phyloP scores from a whole-genome alignment of 2,329 filamentous ascomycete genomes.

The Trichoderma polysporum region DNA sequence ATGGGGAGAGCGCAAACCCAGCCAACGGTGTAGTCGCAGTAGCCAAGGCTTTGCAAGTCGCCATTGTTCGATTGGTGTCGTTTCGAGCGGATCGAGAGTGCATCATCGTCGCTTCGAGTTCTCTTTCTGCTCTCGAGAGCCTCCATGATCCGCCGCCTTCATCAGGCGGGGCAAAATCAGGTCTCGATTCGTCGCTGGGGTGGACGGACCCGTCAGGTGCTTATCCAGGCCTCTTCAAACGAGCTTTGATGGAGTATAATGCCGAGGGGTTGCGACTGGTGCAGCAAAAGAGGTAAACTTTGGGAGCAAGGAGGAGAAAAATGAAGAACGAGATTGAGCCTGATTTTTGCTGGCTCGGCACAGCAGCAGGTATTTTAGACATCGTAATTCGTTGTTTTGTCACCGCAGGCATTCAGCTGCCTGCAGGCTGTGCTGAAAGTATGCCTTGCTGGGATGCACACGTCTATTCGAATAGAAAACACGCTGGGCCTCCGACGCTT shows the following conservation, averaged over 20 bases:
- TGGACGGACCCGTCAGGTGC: background rate
- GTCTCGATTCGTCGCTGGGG: background rate
- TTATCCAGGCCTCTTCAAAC: background rate
- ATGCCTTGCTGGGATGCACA: background rate
- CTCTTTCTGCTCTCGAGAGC: background rate
- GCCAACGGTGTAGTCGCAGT: slow-evolving; percentile 26
- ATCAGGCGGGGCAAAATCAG: background rate
- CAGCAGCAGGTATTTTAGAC: background rate
- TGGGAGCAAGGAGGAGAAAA: background rate
- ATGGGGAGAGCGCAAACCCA: slow-evolving; percentile 35
- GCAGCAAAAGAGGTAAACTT: background rate
- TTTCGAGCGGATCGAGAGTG: background rate
- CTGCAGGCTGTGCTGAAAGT: background rate
- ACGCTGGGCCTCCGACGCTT: background rate
- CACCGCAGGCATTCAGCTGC: background rate
- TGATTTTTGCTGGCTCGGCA: background rate
- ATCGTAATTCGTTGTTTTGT: background rate
- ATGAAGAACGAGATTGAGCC: background rate
- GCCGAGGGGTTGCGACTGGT: background rate
- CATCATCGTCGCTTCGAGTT: background rate
- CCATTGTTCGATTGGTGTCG: background rate
- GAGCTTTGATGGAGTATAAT: background rate
- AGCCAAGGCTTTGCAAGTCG: background rate
- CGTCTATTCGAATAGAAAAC: background rate
- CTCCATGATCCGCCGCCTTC: background rate